Conservation (phyloP, 805 yeast species). For the Monosporozyma yasuniensis region DNA sequence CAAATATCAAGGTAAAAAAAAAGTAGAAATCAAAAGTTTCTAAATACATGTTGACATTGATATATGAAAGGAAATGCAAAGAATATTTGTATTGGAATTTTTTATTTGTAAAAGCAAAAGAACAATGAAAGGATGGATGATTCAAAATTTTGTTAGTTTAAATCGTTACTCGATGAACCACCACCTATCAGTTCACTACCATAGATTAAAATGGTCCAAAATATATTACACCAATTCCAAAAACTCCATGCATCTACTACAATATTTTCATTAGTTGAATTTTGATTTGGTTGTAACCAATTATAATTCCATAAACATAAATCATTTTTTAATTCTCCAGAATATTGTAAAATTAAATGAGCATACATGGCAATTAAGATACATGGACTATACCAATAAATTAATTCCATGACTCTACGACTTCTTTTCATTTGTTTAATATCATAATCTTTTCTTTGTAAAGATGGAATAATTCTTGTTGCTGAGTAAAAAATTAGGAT, state of each 20-base stretch:
- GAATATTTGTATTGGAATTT: background rate
- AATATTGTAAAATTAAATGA: conserved; percentile 83
- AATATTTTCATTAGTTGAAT: conserved; percentile 13
- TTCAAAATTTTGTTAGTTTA: background rate
- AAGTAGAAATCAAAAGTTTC: background rate
- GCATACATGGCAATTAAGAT: conserved; percentile 92
- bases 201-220: conserved; percentile 69
- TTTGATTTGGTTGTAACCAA: conserved; percentile 27
- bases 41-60: background rate
- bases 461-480: conserved; percentile 82
- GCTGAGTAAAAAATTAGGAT: conserved; percentile 85
- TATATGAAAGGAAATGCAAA: background rate
- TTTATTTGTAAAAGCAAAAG: background rate
- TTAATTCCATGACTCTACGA: conserved; percentile 39
- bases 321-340: conserved; percentile 62
- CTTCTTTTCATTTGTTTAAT: conserved; percentile 18
- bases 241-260: conserved; percentile 75
- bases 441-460: conserved; percentile 33
- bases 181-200: conserved; percentile 52
- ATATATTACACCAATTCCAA: conserved; percentile 95
- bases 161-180: background rate
- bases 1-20: background rate
- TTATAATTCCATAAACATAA: conserved; percentile 43
- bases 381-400: conserved; percentile 89
- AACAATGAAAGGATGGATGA: background rate